A percentile compares a stretch with the other conserved stretches of the same genome.
Evolutionary conservation across 169 alveolate genomes (phyloP).

Genomic region (Plasmodium billcollinsi): DNA sequence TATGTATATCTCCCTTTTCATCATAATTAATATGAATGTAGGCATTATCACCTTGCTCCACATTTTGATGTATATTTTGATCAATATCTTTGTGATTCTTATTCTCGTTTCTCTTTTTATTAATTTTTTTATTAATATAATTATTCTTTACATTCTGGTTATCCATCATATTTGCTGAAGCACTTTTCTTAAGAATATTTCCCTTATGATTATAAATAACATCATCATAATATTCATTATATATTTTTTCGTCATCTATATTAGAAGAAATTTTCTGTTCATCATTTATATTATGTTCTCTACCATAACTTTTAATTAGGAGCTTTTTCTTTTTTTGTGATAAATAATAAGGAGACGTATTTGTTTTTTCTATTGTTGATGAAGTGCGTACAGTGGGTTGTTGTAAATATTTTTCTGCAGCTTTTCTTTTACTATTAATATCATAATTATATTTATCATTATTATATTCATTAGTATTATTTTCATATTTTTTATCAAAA

Average conservation of each 20-base stretch:
- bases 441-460: slow-evolving; percentile 10
- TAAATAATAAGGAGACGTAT: neutral
- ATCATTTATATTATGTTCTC: slow-evolving; percentile 12
- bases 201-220: no score
- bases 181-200: no score
- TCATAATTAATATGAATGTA: no score
- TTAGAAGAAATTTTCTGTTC: slow-evolving; percentile 6
- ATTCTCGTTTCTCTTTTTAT: no score
- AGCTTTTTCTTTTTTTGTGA: neutral
- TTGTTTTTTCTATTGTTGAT: neutral
- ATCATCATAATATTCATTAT: no score
- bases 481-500: slow-evolving; percentile 53
- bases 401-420: slow-evolving; percentile 7
- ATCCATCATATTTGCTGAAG: no score
- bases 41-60: no score
- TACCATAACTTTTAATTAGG: neutral
- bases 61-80: no score
- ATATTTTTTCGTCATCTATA: no score
- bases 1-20: no score
- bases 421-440: slow-evolving; percentile 6
- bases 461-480: neutral
- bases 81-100: no score
- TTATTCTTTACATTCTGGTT: neutral
- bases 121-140: neutral
- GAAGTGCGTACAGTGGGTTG: neutral